A percentile compares a stretch with the other conserved stretches of the same genome.
Evolutionary conservation across 805 yeast species (phyloP).

Genomic region (Monosporozyma servazzii): DNA sequence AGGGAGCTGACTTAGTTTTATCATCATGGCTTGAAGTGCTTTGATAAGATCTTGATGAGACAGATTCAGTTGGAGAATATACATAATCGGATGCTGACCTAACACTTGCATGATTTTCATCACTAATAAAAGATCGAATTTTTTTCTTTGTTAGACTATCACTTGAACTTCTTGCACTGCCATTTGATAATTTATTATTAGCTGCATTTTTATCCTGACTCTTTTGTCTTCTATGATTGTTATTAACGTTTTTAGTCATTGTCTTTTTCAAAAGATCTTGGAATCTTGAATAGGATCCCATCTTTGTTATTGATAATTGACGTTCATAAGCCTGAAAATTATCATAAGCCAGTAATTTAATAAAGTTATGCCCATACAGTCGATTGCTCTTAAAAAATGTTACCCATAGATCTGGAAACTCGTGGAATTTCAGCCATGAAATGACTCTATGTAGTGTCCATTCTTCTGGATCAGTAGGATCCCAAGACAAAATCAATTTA

Average conservation of each 20-base stretch:
- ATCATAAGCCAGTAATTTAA: conserved; percentile 61
- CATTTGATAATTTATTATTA: neutral
- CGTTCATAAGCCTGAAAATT: conserved; percentile 37
- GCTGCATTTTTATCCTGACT: conserved; percentile 12
- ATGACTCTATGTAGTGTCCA: conserved; percentile 68
- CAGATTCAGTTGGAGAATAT: neutral
- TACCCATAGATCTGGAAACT: conserved; percentile 70
- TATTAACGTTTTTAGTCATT: conserved; percentile 26
- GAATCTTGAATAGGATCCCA: conserved; percentile 47
- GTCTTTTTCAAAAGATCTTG: conserved; percentile 45
- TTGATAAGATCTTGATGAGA: neutral
- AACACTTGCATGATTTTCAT: neutral
- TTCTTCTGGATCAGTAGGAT: conserved; percentile 43
- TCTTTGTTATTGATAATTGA: conserved; percentile 37
- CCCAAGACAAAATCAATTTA: conserved; percentile 36
- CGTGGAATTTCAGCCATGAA: conserved; percentile 58
- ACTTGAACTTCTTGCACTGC: conserved; percentile 22
- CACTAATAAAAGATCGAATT: neutral
- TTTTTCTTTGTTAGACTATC: conserved; percentile 18
- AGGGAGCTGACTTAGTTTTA: neutral
- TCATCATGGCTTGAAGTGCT: neutral
- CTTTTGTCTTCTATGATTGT: conserved; percentile 17
- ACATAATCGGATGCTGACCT: conserved; percentile 5
- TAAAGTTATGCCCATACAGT: conserved; percentile 53
- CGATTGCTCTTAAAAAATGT: conserved; percentile 48